Evolutionary conservation across 257 asterid genomes (phyloP).

Genomic region (Salvia hispanica): DNA sequence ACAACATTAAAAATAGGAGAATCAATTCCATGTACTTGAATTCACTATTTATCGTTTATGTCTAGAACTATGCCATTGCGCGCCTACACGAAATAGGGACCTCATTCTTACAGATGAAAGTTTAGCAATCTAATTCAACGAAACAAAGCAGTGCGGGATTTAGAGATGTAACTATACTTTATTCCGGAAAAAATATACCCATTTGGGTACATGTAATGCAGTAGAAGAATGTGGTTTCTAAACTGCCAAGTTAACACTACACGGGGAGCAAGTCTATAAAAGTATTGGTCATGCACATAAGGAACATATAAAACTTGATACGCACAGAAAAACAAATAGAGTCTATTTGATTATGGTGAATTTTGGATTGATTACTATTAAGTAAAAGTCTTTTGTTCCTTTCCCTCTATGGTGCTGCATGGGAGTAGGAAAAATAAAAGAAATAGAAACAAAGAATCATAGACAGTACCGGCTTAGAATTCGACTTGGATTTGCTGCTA

Average conservation of each 20-base stretch:
- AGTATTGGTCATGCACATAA: background rate
- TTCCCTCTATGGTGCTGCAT: no score
- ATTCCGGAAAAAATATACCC: no score
- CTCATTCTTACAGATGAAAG: no score
- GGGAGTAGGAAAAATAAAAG: background rate
- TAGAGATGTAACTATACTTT: no score
- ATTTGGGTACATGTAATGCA: no score
- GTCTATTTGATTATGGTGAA: background rate
- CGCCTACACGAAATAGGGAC: no score
- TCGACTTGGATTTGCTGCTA: slow-evolving; percentile 59
- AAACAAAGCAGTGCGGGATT: no score
- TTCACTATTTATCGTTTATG: no score
- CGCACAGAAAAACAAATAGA: background rate
- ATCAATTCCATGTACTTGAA: no score
- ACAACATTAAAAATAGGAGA: slow-evolving; percentile 11
- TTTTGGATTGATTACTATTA: background rate
- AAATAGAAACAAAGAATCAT: slow-evolving; percentile 7
- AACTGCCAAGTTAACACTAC: background rate
- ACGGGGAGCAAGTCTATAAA: no score
- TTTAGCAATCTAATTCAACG: no score
- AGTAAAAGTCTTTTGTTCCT: background rate
- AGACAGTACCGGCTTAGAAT: slow-evolving; percentile 46
- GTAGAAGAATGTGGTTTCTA: background rate
- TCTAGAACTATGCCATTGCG: no score
- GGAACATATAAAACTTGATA: background rate